Evolutionary conservation across 805 yeast species (phyloP), one percentile per base, ranked within the genome.

Genomic region (Myxozyma sirexii): DNA sequence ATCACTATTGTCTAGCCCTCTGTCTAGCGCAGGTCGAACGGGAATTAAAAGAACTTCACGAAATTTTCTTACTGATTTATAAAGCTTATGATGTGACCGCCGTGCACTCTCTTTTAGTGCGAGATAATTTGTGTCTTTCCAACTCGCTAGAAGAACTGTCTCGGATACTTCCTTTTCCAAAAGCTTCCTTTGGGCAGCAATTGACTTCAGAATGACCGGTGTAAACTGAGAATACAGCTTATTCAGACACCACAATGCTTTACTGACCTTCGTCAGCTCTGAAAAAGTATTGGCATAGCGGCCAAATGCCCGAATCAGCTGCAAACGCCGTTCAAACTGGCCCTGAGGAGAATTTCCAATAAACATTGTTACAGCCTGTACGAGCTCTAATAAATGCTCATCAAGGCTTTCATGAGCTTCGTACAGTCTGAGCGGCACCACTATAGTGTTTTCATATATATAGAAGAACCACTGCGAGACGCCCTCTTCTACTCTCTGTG

Each of bases 111-210:
- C 97, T 67, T 90, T 91, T 68, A 94, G 79, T 0, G 99, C 97
- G 70, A 88, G 96, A 45, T 91, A 83, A 69, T 94, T 96, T 12
- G 91, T 92, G 75, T 94, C 99, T 67, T 92, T 91, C 98, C 98
- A 96, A 69, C 97, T 89, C 1, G 99, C 97, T 15, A 94, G 78
- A 46, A 90, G 75, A 44, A 94, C 90, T 2, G 91, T 86, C 59
- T 94, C 99, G 37, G 84, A 80, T 10, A 94, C 82, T 51, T 90
- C 90, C 70, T 92, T 93, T 59, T 86, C 90, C 37, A 93, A 75
- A 2, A 74, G 72, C 67, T 80, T 83, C 71, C 80, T 84, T 0
- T 80, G 79, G 1, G 70, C 69, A 0, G 66, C 68, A 8, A 91
- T 69, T 10, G 75, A 72, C 0, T 79, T 81, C 1, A 72, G 70